Evolutionary conservation across 1,139 yeast genomes (phyloP).

Genomic region (Taphrina populina): DNA sequence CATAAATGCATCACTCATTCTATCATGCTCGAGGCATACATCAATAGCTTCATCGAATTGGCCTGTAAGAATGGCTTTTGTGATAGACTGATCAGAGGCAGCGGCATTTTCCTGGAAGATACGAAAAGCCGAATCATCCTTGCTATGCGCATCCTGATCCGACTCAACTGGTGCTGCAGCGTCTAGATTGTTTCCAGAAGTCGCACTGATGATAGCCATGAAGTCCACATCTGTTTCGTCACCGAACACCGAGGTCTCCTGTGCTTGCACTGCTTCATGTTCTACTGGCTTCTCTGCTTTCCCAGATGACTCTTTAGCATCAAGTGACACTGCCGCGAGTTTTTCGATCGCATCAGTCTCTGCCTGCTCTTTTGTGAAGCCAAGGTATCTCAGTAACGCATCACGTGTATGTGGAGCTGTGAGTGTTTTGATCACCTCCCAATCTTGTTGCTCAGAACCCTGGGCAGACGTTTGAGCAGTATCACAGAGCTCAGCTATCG

Average conservation of each 20-base stretch:
- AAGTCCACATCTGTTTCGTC: slow-evolving; percentile 41
- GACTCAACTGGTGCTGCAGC: no score
- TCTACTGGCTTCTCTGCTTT: slow-evolving; percentile 41
- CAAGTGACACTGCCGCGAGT: slow-evolving; percentile 35
- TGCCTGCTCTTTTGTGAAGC: slow-evolving; percentile 40
- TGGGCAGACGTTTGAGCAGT: slow-evolving; percentile 52
- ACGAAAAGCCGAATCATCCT: no score
- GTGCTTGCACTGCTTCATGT: slow-evolving; percentile 32
- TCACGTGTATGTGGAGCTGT: slow-evolving; percentile 54
- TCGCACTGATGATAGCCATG: slow-evolving; percentile 10
- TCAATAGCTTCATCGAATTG: slow-evolving; percentile 68
- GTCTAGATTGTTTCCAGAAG: no score
- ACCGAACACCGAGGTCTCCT: slow-evolving; percentile 25
- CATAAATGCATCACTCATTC: slow-evolving; percentile 74
- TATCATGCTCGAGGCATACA: slow-evolving; percentile 61
- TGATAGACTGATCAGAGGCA: slow-evolving; percentile 53
- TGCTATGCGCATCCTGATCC: no score
- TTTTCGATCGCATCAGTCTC: slow-evolving; percentile 37
- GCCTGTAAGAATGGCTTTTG: slow-evolving; percentile 61
- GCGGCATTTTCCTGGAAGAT: slow-evolving; percentile 48
- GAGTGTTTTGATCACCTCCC: slow-evolving; percentile 68
- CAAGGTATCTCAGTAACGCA: slow-evolving; percentile 40
- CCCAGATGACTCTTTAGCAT: slow-evolving; percentile 42
- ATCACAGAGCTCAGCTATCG: slow-evolving; percentile 58
- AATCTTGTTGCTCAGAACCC: slow-evolving; percentile 62